These are phyloP conservation scores for Globisporangium middletonii DNA, from an alignment of 352 stramenopile genomes.

Conservation along the genomic window DNA sequence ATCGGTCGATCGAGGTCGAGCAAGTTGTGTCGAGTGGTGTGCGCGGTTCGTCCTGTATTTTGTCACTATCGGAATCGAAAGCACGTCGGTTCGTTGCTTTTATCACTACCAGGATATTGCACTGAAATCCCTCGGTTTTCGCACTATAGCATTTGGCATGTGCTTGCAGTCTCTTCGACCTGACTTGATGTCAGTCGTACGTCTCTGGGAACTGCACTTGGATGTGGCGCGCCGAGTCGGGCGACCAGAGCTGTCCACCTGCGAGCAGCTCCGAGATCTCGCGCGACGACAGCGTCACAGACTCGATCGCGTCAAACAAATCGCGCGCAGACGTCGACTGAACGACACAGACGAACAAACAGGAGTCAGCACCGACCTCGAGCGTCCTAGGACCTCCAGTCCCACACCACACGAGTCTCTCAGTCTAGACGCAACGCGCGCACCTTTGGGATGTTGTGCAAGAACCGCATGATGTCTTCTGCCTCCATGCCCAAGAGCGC, in stretches of 20 bases:
- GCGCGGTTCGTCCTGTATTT: not conserved
- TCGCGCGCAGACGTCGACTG: conserved; percentile 48
- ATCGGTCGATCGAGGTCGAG: not conserved
- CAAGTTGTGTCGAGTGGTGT: not conserved
- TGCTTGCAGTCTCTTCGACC: not conserved
- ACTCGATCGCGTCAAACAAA: conserved; percentile 62
- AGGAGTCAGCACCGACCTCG: not conserved
- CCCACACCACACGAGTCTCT: too few species aligned
- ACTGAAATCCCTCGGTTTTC: not conserved
- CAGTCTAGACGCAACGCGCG: too few species aligned
- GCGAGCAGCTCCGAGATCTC: conserved; percentile 68
- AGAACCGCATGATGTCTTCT: conserved; percentile 70
- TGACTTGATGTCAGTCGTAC: conserved; percentile 42
- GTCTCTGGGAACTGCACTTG: conserved; percentile 69
- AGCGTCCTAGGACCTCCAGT: not conserved
- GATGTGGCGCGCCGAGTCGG: conserved; percentile 52
- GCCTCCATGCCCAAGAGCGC: conserved; percentile 64
- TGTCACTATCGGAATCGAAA: not conserved
- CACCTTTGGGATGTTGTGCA: conserved; percentile 74
- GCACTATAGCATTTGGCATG: not conserved
- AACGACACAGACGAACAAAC: not conserved
- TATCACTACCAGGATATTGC: too few species aligned
- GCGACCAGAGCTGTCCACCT: conserved; percentile 70
- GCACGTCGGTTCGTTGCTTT: not conserved
- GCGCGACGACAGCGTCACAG: conserved; percentile 55